These are phyloP conservation scores for Pythium sp. DNA, from an alignment of 352 stramenopile species.

Conservation along the genomic window DNA sequence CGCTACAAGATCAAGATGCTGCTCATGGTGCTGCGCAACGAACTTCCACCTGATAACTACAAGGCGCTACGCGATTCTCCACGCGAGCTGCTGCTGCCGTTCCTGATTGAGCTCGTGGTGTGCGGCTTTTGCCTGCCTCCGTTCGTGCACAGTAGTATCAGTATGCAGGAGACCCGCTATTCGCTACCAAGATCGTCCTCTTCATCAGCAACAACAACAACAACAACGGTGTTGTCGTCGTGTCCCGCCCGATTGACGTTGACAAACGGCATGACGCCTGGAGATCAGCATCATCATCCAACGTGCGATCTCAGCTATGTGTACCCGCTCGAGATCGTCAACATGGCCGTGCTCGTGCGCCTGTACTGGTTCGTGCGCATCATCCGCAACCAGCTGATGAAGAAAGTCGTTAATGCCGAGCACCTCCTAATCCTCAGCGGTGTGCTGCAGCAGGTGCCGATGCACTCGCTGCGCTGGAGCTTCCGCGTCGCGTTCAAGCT, in stretches of 20 bases:
- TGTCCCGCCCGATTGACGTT: constrained; percentile 26
- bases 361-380: constrained; percentile 62
- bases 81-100: constrained; percentile 35
- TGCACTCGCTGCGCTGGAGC: constrained; percentile 56
- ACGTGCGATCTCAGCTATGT: constrained; percentile 44
- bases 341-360: constrained; percentile 53
- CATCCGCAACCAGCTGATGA: constrained; percentile 47
- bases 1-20: constrained; percentile 54
- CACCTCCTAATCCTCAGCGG: constrained; percentile 26
- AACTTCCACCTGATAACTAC: constrained; percentile 28
- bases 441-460: constrained; percentile 26
- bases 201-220: not conserved
- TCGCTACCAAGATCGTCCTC: constrained; percentile 17
- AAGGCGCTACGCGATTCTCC: constrained; percentile 21
- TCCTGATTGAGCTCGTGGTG: constrained; percentile 39
- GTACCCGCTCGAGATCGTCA: constrained; percentile 62
- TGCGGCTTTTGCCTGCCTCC: constrained; percentile 45
- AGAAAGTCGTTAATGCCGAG: constrained; percentile 31
- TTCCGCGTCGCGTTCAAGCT: constrained; percentile 52
- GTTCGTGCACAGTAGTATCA: constrained; percentile 41
- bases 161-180: constrained; percentile 49
- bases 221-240: not conserved
- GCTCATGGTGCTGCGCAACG: constrained; percentile 48
- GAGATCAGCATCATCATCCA: not conserved
- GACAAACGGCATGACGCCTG: not conserved